These are phyloP conservation scores for Teratosphaeria pseudoeucalypti DNA, from an alignment of 2,329 filamentous ascomycete genomes.

Conservation along the genomic window DNA sequence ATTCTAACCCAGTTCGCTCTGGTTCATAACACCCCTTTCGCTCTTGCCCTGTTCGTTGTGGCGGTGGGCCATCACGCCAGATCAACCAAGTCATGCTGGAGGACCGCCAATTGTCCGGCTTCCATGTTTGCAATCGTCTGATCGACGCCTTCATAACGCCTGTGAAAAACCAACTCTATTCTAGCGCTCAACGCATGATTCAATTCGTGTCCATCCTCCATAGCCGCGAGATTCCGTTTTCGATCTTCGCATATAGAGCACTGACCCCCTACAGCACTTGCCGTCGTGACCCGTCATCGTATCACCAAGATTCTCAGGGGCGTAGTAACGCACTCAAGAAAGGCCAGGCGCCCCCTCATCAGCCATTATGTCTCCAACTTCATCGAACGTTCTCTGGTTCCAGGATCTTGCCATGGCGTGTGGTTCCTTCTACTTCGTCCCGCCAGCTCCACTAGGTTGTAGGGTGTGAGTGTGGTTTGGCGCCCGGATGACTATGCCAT, in stretches of 20 bases:
- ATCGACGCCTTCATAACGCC: neutral
- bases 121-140: neutral
- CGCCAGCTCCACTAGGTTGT: conserved; percentile 21
- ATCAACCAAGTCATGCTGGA: neutral
- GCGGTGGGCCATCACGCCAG: neutral
- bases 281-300: neutral
- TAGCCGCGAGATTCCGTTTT: neutral
- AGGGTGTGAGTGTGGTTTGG: conserved; percentile 75
- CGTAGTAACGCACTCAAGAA: neutral
- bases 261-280: neutral
- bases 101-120: neutral
- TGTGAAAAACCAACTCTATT: neutral
- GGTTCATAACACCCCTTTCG: neutral
- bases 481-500: conserved; percentile 61
- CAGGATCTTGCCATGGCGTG: neutral
- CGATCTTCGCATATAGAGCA: neutral
- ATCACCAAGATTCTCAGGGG: neutral
- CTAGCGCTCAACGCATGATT: neutral
- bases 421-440: conserved; percentile 10
- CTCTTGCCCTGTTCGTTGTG: neutral
- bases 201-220: neutral
- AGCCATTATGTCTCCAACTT: neutral
- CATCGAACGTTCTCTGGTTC: neutral
- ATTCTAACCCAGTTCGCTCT: neutral
- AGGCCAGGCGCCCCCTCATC: neutral